Percentiles rank a stretch among this genome's conserved stretches.
Conservation (phyloP, 2,329 filamentous ascomycete species). For the Cryphonectria parasitica region DNA sequence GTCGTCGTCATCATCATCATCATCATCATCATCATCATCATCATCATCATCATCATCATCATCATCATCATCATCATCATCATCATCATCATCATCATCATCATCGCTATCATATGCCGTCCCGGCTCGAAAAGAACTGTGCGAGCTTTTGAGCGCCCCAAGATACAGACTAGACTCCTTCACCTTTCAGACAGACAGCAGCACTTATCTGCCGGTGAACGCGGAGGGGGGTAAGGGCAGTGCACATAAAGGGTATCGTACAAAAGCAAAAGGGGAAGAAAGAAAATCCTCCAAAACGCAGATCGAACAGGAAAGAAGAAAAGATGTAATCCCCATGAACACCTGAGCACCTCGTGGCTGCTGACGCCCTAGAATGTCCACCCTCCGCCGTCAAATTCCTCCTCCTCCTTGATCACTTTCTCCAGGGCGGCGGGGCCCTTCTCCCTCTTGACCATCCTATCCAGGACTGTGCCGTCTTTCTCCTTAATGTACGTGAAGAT, state of each 20-base stretch:
- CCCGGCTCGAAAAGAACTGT: not conserved
- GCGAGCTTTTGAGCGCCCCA: not conserved
- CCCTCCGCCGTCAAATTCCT: not conserved
- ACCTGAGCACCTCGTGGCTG: not conserved
- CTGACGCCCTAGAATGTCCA: not conserved
- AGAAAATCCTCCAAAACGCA: not conserved
- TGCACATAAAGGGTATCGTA: not conserved
- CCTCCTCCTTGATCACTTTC: slow-evolving; percentile 12
- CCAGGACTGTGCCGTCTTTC: slow-evolving; percentile 8
- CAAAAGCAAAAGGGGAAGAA: not conserved
- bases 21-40: not conserved
- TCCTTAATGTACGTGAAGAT: slow-evolving; percentile 37
- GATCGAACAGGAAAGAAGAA: not conserved
- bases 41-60: not conserved
- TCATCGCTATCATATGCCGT: not conserved
- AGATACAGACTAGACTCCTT: not conserved
- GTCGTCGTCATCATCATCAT: not conserved
- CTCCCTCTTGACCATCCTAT: slow-evolving; percentile 9
- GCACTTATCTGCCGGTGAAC: not conserved
- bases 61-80: not conserved
- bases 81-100: not conserved
- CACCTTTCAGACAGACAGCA: not conserved
- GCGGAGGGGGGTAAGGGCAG: not conserved
- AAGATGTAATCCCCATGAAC: not conserved
- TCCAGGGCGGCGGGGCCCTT: not conserved